These are phyloP conservation scores for Metschnikowia cubensis DNA, from an alignment of 805 yeast genomes.

Conservation along the genomic window DNA sequence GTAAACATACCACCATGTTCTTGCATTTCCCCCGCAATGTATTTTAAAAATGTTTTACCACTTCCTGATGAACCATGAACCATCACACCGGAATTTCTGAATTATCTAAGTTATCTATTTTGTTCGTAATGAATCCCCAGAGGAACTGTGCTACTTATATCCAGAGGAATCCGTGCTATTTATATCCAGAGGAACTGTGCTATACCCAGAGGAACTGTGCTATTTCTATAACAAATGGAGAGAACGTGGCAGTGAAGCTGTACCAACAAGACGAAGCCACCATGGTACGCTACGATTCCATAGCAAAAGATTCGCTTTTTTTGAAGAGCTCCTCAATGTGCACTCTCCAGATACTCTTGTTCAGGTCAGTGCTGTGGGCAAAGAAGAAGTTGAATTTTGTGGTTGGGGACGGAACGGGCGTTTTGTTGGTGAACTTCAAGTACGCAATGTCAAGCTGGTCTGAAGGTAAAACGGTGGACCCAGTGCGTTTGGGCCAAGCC, in stretches of 20 bases:
- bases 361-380: conserved; percentile 63
- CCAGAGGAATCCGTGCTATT: no score
- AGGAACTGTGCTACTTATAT: no score
- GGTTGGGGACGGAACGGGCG: conserved; percentile 13
- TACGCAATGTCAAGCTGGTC: conserved; percentile 50
- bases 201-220: no score
- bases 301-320: conserved; percentile 20
- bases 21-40: conserved; percentile 36
- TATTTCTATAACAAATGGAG: no score
- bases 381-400: conserved; percentile 48
- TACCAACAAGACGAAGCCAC: no score
- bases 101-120: no score
- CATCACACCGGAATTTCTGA: conserved; percentile 51
- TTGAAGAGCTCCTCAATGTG: conserved; percentile 44
- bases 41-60: conserved; percentile 65
- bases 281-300: no score
- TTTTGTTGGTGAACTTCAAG: conserved; percentile 36
- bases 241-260: no score
- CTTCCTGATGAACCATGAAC: conserved; percentile 75
- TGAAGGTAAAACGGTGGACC: conserved; percentile 36
- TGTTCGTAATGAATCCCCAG: no score
- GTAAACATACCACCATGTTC: conserved; percentile 42
- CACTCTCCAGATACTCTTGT: conserved; percentile 60
- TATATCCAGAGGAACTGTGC: no score
- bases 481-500: conserved; percentile 33